Evolutionary conservation across 805 yeast genomes (phyloP), one percentile per base, ranked within the genome.

Genomic region (Metschnikowia corniflorae): DNA sequence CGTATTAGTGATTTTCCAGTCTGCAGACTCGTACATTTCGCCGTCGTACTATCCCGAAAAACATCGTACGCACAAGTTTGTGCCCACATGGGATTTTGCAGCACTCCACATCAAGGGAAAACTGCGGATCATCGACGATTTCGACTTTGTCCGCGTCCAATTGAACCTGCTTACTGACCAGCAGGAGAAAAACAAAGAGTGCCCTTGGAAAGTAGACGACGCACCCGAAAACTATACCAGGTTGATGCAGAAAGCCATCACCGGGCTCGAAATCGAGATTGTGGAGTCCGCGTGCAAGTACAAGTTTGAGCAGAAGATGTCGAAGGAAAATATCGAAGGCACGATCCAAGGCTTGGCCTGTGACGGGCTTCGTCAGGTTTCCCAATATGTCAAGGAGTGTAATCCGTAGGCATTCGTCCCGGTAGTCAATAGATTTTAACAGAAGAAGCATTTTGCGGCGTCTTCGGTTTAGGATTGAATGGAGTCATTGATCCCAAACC

Each of bases 11-110:
- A 64, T 77, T 4, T 80, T 80, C 62, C 75, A 71, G 52, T 64
- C 77, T 6, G 59, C 52, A 3, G 65, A 75, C 48, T 58, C 76
- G 1, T 80, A 80, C 51, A 70, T 80, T 16, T 57, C 78, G 16
- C 84, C 86, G 2, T 54, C 68, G 12, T 80, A 78, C 70, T 80
- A 80, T 49, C 73, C 77, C 6, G 63, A 69, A 15, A 79, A 80
- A 58, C 58, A 67, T 31, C 65, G 65, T 31, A 74, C 80, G 21
- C 80, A 77, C 43, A 79, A 77, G 50, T 68, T 66, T 27, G 86
- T 79, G n/a, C 84, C 86, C 13, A 80, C 86, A 1, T 80, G 85
- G 85, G 80, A 76, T 53, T 79, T 71, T 56, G 77, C 74, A 2
- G 58, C 74, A 4, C 78, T 73, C 21, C 84, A 80, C 49, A 61